These are phyloP conservation scores for Flaveria sonorensis DNA, from an alignment of 129 eudicot species.

Conservation along the genomic window DNA sequence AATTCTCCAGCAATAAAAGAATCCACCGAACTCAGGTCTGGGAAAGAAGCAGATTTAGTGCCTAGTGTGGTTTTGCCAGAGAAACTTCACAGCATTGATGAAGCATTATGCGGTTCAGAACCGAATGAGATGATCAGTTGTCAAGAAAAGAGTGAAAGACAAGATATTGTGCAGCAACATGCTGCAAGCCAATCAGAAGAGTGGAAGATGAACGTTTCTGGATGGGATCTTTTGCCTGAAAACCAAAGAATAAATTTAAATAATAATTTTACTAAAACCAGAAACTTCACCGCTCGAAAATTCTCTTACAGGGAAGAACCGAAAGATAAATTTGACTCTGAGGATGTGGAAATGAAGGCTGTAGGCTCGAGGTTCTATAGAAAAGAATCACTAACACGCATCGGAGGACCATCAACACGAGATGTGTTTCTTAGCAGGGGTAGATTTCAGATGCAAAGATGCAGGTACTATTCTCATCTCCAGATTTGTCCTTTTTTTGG, in stretches of 20 bases:
- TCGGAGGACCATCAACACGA: constrained; percentile 31
- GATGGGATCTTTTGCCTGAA: constrained; percentile 35
- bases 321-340: constrained; percentile 32
- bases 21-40: constrained; percentile 3
- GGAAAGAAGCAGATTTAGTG: constrained; percentile 22
- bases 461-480: constrained; percentile 29
- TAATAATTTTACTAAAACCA: constrained; percentile 27
- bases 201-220: constrained; percentile 40
- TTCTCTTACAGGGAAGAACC: constrained; percentile 29
- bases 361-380: constrained; percentile 33
- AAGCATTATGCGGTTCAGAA: constrained; percentile 31
- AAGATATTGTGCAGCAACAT: constrained; percentile 24
- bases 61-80: constrained; percentile 19
- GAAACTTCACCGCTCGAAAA: constrained; percentile 27
- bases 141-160: constrained; percentile 20
- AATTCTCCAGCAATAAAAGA: constrained; percentile 15
- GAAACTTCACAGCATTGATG: constrained; percentile 23
- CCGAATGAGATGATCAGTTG: constrained; percentile 19
- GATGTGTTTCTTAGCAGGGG: constrained; percentile 30
- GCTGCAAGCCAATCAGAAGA: constrained; percentile 26
- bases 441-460: constrained; percentile 28
- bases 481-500: not conserved
- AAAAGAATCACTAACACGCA: constrained; percentile 32
- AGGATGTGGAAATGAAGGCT: constrained; percentile 26
- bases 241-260: constrained; percentile 30